phyloP scores from a whole-genome alignment of 148 eudicot species.

The Amaranthus hypochondriacus region DNA sequence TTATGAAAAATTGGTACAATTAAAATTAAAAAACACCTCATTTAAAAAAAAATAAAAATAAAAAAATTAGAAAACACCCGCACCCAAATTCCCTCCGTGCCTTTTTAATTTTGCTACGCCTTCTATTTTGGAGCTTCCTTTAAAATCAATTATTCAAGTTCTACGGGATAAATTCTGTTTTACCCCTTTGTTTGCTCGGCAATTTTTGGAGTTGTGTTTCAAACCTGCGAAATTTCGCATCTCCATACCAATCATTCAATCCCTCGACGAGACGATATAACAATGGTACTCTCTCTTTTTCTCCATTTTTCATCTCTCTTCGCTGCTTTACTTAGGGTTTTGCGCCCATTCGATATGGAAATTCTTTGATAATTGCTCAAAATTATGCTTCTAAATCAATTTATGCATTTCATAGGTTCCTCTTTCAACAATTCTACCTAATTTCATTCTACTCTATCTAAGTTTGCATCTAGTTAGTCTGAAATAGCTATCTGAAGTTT shows the following conservation, averaged over 20 bases:
- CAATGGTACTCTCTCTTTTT: constrained; percentile 12
- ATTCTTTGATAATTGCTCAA: neutral
- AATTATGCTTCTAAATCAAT: neutral
- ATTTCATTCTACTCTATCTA: no score
- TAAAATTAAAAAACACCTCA: no score
- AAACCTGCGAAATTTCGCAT: neutral
- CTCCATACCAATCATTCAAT: neutral
- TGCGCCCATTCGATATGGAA: neutral
- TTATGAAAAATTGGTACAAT: no score
- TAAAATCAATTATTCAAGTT: no score
- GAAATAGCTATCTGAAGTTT: neutral
- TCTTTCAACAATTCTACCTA: neutral
- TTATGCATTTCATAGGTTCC: neutral
- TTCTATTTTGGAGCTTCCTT: no score
- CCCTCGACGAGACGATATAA: neutral
- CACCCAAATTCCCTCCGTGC: no score
- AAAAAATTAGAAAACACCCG: no score
- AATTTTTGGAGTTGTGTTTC: neutral
- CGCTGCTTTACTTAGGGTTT: neutral
- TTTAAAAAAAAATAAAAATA: no score
- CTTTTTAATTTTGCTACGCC: no score
- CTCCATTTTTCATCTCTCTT: neutral
- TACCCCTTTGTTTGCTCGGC: no score
- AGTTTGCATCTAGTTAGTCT: neutral
- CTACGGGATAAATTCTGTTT: no score